Base-by-base conservation (phyloP, 2,329 filamentous ascomycete genomes). In the Lachnellula arida region DNA sequence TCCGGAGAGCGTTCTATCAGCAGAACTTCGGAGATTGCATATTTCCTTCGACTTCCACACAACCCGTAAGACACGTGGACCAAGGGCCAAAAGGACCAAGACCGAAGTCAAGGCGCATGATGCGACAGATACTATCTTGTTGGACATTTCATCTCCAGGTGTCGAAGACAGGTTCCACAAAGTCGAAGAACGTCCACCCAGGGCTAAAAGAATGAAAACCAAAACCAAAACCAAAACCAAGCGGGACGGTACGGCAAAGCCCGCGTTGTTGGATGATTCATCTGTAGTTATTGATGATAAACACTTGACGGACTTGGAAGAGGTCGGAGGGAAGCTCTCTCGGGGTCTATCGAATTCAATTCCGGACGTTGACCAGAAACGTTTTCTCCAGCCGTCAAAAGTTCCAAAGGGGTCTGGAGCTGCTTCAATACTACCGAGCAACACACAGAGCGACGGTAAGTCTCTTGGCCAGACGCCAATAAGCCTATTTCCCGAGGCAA, bases 1-100 rank as follows among this genome's bases (percentile, higher is more conserved):
- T 23, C 65, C 65, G 22, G 44, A 57, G 3, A 47, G 48, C 35
- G 51, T 68, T 8, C 37, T 54, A 9, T 55, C 55, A 47, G 59
- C 48, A 4, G 47, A 60, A 9, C 49, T 69, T 46, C 49, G 64
- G 42, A 55, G 37, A 39, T 34, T 69, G 19, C 53, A 60, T 17
- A 40, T 69, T 11, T 46, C 37, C n/a, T 57, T 67, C 22, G 44
- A 60, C 8, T 65, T 68, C 43, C 14, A 60, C 8, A 42, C 39
- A 14, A 55, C 51, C 35, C n/a, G 17, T 1, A 35, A 25, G n/a
- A 22, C 22, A 25, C 11, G 19, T 14, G 15, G 5, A 7, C 22
- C 32, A 5, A 25, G 23, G 34, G 7, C 35, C 11, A 52, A 59
- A 49, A 56, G 40, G 7, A 19, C 14, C 14, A 42, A 54, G 35